phyloP scores from a whole-genome alignment of 371 early-diverging fungal species.

The Zopfochytrium polystomum region DNA sequence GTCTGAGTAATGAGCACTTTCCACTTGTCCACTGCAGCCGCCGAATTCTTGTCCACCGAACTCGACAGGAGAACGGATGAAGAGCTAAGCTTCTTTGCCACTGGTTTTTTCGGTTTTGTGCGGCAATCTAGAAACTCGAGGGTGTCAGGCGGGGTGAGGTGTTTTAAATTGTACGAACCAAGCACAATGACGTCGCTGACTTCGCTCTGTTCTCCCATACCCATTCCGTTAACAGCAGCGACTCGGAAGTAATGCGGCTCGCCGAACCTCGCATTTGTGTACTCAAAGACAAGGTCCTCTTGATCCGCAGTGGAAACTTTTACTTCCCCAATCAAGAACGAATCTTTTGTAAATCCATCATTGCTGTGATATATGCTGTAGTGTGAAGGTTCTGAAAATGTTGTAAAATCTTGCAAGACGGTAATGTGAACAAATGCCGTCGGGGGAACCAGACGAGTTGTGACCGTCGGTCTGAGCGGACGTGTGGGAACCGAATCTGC shows the following conservation, averaged over 20 bases:
- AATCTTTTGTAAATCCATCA: conserved; percentile 22
- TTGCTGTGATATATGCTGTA: conserved; percentile 42
- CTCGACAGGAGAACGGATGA: too few relatives aligned
- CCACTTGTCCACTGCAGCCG: too few relatives aligned
- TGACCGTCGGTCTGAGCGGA: conserved; percentile 8
- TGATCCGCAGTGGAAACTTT: not conserved
- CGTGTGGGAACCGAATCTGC: conserved; percentile 15
- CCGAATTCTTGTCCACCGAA: too few relatives aligned
- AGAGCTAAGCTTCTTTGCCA: too few relatives aligned
- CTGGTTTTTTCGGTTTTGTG: too few relatives aligned
- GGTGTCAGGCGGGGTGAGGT: too few relatives aligned
- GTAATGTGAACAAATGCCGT: conserved; percentile 22
- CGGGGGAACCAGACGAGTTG: not conserved
- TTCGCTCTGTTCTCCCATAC: conserved; percentile 31
- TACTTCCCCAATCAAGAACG: conserved; percentile 30
- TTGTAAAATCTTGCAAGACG: too few relatives aligned
- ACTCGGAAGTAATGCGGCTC: conserved; percentile 41
- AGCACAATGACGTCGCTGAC: conserved; percentile 20
- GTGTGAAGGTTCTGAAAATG: too few relatives aligned
- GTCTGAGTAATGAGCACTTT: too few relatives aligned
- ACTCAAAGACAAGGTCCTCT: conserved; percentile 14
- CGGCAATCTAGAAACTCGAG: too few relatives aligned
- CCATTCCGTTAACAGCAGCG: conserved; percentile 37
- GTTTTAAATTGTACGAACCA: conserved; percentile 20
- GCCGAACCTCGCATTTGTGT: conserved; percentile 28